Base-by-base conservation (phyloP, 768 basidiomycete genomes). In the Tylopilus plumbeoviolaceoides region DNA sequence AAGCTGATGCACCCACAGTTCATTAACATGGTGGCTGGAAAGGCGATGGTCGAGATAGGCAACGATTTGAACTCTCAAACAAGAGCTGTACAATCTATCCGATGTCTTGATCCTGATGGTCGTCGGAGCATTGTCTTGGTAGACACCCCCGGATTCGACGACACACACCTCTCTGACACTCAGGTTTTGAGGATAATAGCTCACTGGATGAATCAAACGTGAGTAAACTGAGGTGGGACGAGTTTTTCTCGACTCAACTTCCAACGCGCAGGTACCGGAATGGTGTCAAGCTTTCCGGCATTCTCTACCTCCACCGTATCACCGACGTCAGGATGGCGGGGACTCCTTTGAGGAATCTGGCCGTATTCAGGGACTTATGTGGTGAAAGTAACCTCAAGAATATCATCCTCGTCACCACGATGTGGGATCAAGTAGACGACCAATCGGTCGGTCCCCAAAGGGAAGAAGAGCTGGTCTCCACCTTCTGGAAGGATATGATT, bases 141-240 rank as follows among this genome's bases (percentile, higher is more conserved):
- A 7, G 59, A 61, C 28, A 61, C 59, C 5, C 59, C 59, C 4
- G 59, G 59, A 31, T 61, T 61, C 23, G 50, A 61, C 12, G 60
- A 61, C 20, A 62, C 56, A 8, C 1, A 23, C 12, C 48, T 51
- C 18, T 48, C 53, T 6, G 60, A 61, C 23, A 2, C 35, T 5
- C 42, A 52, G 36, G 40, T 62, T 38, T 43, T 61, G 17, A 52
- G 4, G 28, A 55, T 52, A 9, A 53, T 59, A 48, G 53, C 56
- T 38, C 18, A 44, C n/a, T 61, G 60, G 60, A 25, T 61, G 20
- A 62, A 55, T 43, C n/a, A 43, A 5, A 61, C 60, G 60, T 61
- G 25, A 51, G 59, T 48, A 12, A 7, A 33, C 0, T 1, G 17
- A 48, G 20, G 9, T 10, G 15, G 11, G 15, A n/a, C 4, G 17